Evolutionary conservation across 202 grass and related monocot species (phyloP).

Genomic region (Digitaria exilis): DNA sequence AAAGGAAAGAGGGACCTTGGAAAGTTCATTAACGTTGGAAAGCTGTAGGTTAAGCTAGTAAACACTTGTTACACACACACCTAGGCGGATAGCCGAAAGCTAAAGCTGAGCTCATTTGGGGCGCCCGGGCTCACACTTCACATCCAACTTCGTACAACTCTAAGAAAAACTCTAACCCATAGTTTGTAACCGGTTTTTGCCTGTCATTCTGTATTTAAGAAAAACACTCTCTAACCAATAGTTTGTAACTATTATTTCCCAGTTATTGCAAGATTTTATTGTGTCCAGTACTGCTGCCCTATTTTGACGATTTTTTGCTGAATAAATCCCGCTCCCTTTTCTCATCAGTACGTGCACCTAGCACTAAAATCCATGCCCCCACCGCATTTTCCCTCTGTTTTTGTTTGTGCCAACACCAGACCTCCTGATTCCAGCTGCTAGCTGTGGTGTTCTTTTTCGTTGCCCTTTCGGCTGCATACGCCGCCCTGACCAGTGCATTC

Average conservation of each 20-base stretch:
- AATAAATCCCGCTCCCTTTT: background rate
- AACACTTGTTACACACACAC: background rate
- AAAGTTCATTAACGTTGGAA: constrained; percentile 1
- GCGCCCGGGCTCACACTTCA: background rate
- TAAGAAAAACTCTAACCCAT: too few species aligned
- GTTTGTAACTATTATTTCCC: background rate
- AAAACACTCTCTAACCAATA: too few species aligned
- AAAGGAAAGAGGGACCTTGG: constrained; percentile 32
- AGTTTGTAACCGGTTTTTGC: too few species aligned
- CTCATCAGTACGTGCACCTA: background rate
- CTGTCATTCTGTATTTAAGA: too few species aligned
- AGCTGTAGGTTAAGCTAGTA: background rate
- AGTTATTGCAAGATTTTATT: background rate
- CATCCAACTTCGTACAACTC: background rate
- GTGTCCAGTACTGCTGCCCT: background rate
- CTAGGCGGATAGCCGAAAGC: constrained; percentile 43
- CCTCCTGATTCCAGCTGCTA: constrained; percentile 20
- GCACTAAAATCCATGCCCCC: background rate
- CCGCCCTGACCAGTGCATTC: constrained; percentile 11
- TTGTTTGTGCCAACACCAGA: constrained; percentile 16
- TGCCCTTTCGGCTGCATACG: constrained; percentile 15
- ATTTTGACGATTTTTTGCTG: background rate
- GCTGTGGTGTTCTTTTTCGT: background rate
- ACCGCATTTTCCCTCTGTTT: background rate
- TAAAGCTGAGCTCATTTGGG: constrained; percentile 8